phyloP scores from a whole-genome alignment of 176 grass and related monocot species.

The Hordeum vulgare region MorexV3_pseudomolecules_assembly NC_058519.1:39379785-39380284 shows the following conservation, averaged over 20 bases:
- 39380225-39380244: not conserved
- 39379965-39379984: not conserved
- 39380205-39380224: not conserved
- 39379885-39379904: not conserved
- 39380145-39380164: not conserved
- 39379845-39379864: not conserved
- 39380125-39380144: not conserved
- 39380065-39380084: not conserved
- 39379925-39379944: not conserved
- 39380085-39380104: not conserved
- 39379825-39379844: conserved; percentile 33
- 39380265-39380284: not conserved
- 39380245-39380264: not conserved
- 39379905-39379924: not conserved
- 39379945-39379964: not conserved
- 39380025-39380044: not conserved
- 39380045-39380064: not conserved
- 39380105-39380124: not conserved
- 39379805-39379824: conserved; percentile 56
- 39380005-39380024: not conserved
- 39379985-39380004: not conserved
- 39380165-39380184: not conserved
- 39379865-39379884: not conserved
- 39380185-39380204: not conserved
- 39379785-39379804: conserved; percentile 70